Evolutionary conservation across 108 stramenopile species (phyloP), one percentile per base, ranked within the genome.

Genomic region (Cyclotella baltica): DNA sequence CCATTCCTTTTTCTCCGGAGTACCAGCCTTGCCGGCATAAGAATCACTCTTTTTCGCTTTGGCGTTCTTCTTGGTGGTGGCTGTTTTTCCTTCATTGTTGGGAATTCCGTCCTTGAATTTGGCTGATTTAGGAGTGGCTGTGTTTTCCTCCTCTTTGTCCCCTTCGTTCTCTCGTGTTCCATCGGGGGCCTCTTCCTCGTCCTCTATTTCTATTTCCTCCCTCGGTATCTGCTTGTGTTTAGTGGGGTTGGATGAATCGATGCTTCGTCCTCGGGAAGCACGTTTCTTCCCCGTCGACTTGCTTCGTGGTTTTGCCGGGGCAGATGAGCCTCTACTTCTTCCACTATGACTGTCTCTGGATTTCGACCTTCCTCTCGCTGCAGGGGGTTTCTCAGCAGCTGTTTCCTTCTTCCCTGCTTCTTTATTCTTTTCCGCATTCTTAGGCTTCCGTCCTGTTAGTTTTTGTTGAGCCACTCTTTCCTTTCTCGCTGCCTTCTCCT

Each of bases 41-140:
- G 28, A 30, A 2, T 58, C 57, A 4, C 30, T 58, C 28, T 27
- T 30, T 18, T 58, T 58, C 3, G 28, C 57, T 19, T 30, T 58
- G 28, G 57, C 57, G 57, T 58, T 23, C 29, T 58, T 58, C 57
- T 58, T 58, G 5, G 27, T 58, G 4, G 57, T 29, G 8, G 57
- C 57, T 6, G 57, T 58, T 18, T 58, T 58, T 5, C 57, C 57
- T 58, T 58, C 27, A 58, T 58, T 58, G 57, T 58, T 31, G 30
- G 57, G 57, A 30, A 58, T 30, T 6, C 30, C 30, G 30, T 58
- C 57, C 57, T 58, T 28, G 30, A 58, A 58, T 28, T 58, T 58
- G 57, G 57, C 57, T 19, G 57, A 58, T 18, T 58, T 58, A 28
- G 57, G 30, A 6, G 30, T n/a, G n/a, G n/a, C n/a, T n/a, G n/a